Base-by-base conservation (phyloP, 2,329 filamentous ascomycete genomes). In the Cladosporium oxysporum region DNA sequence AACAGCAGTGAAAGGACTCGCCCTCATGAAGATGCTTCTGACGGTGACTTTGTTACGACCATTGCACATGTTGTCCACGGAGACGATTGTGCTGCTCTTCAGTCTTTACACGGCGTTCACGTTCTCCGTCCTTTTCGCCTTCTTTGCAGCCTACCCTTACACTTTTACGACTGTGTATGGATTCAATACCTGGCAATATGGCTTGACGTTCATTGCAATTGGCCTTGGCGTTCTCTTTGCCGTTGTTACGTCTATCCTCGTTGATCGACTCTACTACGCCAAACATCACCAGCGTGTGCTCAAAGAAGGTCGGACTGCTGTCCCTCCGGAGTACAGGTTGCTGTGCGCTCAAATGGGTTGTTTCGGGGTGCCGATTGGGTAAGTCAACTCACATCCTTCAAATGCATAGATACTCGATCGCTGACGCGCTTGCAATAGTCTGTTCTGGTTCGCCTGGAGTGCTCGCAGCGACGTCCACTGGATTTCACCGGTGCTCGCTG, bases 181-280 rank as follows among this genome's bases (percentile, higher is more conserved):
- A 21, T 93, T 96, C 80, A 87, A 87, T 60, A 82, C 92, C 5
- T 94, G 90, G 83, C 90, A 96, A 77, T 83, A 86, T 18, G 93
- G 93, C 16, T 79, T 95, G 65, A 85, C 88, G 8, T 97, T 97
- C 77, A 73, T 94, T 47, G 90, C 88, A 5, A 84, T 92, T 66
- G 82, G 90, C 58, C 79, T 88, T 1, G 89, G 90, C 52, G 91
- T 91, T 85, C 64, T 90, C 0, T 53, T 83, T 11, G 89, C 83
- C 16, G 83, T 85, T 2, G 16, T 73, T 0, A 78, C 76, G 0
- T 70, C 70, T 18, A 71, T 81, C 16, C 2, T 76, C 3, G 69
- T 79, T 63, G 80, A 82, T 66, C 71, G 67, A 12, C 65, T 65
- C 2, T 58, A 81, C 8, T 82, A 82, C 68, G 74, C 76, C 62